Conservation (phyloP, 2,329 filamentous ascomycete species). For the Epicoccum sorghinum region DNA sequence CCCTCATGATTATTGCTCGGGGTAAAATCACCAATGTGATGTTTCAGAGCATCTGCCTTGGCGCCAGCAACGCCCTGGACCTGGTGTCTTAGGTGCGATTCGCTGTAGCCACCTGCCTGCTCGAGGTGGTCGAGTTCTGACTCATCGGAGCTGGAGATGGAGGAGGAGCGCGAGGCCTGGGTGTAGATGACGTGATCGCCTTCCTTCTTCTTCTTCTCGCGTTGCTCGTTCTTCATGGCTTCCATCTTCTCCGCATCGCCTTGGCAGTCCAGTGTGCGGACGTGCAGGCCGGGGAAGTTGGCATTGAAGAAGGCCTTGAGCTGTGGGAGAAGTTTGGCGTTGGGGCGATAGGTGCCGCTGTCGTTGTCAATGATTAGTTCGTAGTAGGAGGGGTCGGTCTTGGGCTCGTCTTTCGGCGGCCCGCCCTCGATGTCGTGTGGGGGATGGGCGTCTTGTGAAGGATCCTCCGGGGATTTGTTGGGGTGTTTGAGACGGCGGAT, state of each 20-base stretch:
- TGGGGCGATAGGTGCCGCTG: conserved; percentile 89
- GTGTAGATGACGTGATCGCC: conserved; percentile 60
- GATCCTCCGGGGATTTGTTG: conserved; percentile 44
- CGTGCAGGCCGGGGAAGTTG: conserved; percentile 78
- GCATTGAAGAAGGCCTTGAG: conserved; percentile 72
- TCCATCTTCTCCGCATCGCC: conserved; percentile 73
- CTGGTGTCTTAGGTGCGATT: conserved; percentile 37
- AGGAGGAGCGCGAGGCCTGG: conserved; percentile 55
- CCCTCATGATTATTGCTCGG: conserved; percentile 33
- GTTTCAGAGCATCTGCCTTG: conserved; percentile 31
- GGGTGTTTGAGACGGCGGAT: conserved; percentile 70
- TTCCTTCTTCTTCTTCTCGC: conserved; percentile 71
- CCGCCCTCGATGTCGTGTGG: conserved; percentile 56
- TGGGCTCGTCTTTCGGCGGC: conserved; percentile 49
- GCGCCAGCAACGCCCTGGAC: conserved; percentile 33
- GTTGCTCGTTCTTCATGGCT: conserved; percentile 77
- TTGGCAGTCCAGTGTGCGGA: conserved; percentile 76
- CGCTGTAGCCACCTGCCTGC: conserved; percentile 25
- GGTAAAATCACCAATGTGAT: conserved; percentile 32
- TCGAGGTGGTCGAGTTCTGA: conserved; percentile 59
- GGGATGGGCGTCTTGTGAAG: conserved; percentile 57
- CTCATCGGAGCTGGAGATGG: conserved; percentile 62
- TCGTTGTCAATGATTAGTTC: conserved; percentile 95
- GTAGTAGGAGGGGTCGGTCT: conserved; percentile 67
- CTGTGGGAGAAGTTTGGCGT: conserved; percentile 74